Evolutionary conservation across 1,139 yeast species (phyloP).

Genomic region (Spencermartinsiella ligniputridi): DNA sequence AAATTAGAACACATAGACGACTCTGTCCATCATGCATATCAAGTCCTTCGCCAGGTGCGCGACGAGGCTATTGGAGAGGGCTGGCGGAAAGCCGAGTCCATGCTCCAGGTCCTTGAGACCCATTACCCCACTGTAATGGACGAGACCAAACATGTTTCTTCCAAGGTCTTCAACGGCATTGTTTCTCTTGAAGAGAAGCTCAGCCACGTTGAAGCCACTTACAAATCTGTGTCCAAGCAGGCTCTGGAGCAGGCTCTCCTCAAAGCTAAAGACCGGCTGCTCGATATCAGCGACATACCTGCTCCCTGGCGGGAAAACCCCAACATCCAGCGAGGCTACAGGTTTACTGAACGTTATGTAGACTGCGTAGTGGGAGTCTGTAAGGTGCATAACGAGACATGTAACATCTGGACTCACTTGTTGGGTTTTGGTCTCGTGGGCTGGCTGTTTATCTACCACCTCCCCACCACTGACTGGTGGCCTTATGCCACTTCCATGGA

Average conservation of each 20-base stretch:
- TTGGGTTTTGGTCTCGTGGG: constrained; percentile 59
- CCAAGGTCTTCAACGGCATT: constrained; percentile 24
- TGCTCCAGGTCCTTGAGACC: constrained; percentile 28
- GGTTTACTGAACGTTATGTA: constrained; percentile 66
- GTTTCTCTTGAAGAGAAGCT: constrained; percentile 32
- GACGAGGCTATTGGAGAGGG: constrained; percentile 32
- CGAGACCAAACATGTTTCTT: constrained; percentile 4
- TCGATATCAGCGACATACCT: constrained; percentile 86
- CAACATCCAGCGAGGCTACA: constrained; percentile 75
- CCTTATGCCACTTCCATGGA: constrained; percentile 44
- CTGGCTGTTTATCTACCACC: constrained; percentile 55
- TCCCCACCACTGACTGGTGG: constrained; percentile 48
- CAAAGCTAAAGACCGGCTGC: constrained; percentile 50
- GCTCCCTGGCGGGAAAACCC: constrained; percentile 92
- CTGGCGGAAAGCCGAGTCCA: constrained; percentile 30
- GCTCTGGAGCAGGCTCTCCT: constrained; percentile 29
- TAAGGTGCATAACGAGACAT: constrained; percentile 78
- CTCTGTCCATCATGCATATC: constrained; percentile 28
- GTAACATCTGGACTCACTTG: constrained; percentile 92
- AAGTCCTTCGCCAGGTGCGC: constrained; percentile 29
- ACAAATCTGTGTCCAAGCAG: constrained; percentile 14
- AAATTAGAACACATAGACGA: constrained; percentile 32
- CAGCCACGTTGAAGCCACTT: constrained; percentile 28
- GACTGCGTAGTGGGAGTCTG: constrained; percentile 56
- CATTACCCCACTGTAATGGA: constrained; percentile 16